A percentile compares a stretch with the other conserved stretches of the same genome.
These are phyloP conservation scores for Taphrina populina DNA, from an alignment of 1,139 yeast species.

Conservation along the genomic window DNA sequence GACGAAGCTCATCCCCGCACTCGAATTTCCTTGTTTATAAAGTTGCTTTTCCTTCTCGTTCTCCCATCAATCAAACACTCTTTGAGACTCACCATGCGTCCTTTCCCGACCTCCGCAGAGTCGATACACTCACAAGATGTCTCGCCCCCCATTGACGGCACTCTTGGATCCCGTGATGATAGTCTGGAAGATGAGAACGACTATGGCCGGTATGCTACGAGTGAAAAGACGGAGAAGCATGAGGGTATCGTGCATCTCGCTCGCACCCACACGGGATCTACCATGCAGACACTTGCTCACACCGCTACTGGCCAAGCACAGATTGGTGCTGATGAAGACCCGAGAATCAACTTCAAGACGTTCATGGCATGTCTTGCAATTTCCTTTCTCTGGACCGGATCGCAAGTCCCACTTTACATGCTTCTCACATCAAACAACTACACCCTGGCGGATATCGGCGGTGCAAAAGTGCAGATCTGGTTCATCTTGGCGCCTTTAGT, in stretches of 20 bases:
- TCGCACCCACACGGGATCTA: constrained; percentile 20
- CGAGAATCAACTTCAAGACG: constrained; percentile 22
- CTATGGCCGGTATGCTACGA: no score
- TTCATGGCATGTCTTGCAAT: constrained; percentile 32
- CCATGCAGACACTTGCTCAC: constrained; percentile 10
- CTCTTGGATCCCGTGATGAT: constrained; percentile 2
- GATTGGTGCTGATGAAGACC: constrained; percentile 28
- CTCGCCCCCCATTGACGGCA: constrained; percentile 6
- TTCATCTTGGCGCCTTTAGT: constrained; percentile 26
- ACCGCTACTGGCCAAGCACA: constrained; percentile 31
- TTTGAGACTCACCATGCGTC: constrained; percentile 10
- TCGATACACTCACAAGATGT: constrained; percentile 1
- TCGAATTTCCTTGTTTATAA: no score
- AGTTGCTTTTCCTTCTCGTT: no score
- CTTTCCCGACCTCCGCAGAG: constrained; percentile 10
- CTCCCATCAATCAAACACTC: no score
- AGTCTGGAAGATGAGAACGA: not conserved
- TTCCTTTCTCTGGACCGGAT: constrained; percentile 33
- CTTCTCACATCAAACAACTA: constrained; percentile 22
- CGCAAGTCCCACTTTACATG: constrained; percentile 32
- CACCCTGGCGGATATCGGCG: constrained; percentile 31
- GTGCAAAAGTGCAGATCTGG: constrained; percentile 27
- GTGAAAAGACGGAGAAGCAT: not conserved
- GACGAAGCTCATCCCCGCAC: no score
- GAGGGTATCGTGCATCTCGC: constrained; percentile 14